These are phyloP conservation scores for Wolfiporia cocos DNA, from an alignment of 1,284 basidiomycete genomes.

Conservation along the genomic window DNA sequence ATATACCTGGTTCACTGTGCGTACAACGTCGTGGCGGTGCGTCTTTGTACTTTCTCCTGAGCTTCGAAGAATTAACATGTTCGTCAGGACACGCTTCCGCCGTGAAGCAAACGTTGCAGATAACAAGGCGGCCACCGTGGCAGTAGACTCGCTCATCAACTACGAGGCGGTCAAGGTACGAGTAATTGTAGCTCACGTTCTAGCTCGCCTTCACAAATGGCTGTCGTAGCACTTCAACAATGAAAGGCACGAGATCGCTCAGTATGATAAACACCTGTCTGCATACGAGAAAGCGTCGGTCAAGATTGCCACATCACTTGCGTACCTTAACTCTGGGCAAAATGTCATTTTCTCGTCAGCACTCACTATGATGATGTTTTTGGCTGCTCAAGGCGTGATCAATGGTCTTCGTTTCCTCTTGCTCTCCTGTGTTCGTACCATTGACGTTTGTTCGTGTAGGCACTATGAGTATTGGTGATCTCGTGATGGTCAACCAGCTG, in stretches of 20 bases:
- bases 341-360: constrained; percentile 94
- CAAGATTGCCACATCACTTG: constrained; percentile 93
- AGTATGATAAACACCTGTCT: constrained; percentile 88
- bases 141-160: constrained; percentile 95
- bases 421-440: neutral
- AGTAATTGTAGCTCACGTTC: neutral
- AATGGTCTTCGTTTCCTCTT: constrained; percentile 59
- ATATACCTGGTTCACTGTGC: constrained; percentile 97
- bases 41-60: constrained; percentile 10
- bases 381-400: constrained; percentile 91
- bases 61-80: neutral
- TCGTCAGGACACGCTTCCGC: constrained; percentile 83
- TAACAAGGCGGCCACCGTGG: constrained; percentile 91
- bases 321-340: constrained; percentile 93
- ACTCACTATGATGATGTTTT: constrained; percentile 92
- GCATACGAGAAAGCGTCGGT: constrained; percentile 90
- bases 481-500: constrained; percentile 99
- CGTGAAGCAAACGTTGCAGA: constrained; percentile 95
- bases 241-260: constrained; percentile 84
- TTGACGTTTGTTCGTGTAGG: constrained; percentile 38
- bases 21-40: constrained; percentile 92
- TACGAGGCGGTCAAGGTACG: constrained; percentile 95
- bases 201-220: neutral
- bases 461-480: constrained; percentile 96
- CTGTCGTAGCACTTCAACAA: constrained; percentile 88